Percentiles rank a stretch among this genome's conserved stretches.
These are phyloP conservation scores for Coniochaeta ligniaria DNA, from an alignment of 2,329 filamentous ascomycete genomes.

Conservation along the genomic window DNA sequence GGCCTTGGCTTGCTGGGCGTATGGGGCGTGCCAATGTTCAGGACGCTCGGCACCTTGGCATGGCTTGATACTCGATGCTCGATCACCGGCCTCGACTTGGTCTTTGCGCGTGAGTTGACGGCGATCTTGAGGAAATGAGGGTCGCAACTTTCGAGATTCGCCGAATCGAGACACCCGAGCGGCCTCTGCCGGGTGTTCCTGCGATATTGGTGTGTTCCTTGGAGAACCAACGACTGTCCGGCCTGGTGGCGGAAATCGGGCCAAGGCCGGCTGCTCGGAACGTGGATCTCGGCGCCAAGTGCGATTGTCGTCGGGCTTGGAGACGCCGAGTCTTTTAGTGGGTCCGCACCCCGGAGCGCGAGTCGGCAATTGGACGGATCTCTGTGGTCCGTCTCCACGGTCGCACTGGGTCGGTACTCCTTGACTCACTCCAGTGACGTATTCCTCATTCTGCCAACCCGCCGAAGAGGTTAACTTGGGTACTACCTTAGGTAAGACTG, in stretches of 20 bases:
- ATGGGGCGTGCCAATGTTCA: background rate
- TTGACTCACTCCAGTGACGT: too few relatives aligned
- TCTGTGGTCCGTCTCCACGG: too few relatives aligned
- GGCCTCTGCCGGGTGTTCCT: background rate
- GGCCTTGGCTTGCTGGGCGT: background rate
- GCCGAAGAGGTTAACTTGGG: too few relatives aligned
- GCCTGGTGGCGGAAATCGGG: background rate
- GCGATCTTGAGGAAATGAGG: background rate
- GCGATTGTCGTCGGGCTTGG: background rate
- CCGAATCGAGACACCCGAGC: background rate
- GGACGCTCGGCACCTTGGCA: background rate
- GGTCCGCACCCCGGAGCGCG: too few relatives aligned
- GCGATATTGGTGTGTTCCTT: background rate
- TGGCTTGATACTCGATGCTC: background rate
- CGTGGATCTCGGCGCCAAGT: background rate
- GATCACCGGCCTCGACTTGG: too few relatives aligned
- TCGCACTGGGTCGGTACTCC: too few relatives aligned
- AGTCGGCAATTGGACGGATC: too few relatives aligned
- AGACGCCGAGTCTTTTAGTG: background rate
- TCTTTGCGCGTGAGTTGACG: background rate
- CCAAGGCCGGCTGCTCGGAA: background rate
- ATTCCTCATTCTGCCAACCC: too few relatives aligned
- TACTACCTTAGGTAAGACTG: too few relatives aligned
- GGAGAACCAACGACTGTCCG: background rate
- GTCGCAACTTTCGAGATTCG: background rate